Conservation (phyloP, 331 rosid genomes). For the Quercus phellos region DNA sequence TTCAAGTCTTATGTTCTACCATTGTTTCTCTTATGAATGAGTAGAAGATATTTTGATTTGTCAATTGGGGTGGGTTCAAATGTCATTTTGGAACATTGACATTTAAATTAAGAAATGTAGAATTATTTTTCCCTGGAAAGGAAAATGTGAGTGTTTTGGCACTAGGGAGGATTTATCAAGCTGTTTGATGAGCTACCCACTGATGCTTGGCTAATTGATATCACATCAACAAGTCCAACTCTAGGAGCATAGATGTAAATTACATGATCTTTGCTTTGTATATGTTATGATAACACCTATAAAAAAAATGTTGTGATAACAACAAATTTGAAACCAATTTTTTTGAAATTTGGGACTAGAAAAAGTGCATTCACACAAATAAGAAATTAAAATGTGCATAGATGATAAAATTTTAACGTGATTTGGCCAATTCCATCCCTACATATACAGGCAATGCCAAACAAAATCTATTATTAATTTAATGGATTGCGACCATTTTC, state of each 20-base stretch:
- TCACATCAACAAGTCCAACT: background rate
- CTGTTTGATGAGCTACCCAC: background rate
- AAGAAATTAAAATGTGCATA: too few species aligned
- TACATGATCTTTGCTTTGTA: too few species aligned
- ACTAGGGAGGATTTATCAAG: background rate
- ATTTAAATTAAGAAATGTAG: background rate
- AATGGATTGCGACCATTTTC: too few species aligned
- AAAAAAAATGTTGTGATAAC: too few species aligned
- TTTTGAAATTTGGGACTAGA: too few species aligned
- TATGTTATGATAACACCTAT: too few species aligned
- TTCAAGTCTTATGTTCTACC: background rate
- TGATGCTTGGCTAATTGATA: background rate
- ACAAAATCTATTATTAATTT: too few species aligned
- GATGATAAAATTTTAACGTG: too few species aligned
- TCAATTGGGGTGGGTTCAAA: background rate
- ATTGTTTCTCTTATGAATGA: background rate
- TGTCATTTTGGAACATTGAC: background rate
- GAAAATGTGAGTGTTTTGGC: background rate
- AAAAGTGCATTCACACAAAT: too few species aligned
- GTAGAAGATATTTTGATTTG: background rate
- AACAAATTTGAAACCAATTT: too few species aligned
- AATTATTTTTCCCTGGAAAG: background rate
- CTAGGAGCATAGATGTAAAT: background rate
- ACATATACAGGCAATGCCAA: too few species aligned
- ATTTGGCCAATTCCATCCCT: too few species aligned